These are phyloP conservation scores for Fraxinus platypoda DNA, from an alignment of 305 asterid species.

Conservation along the genomic window DNA sequence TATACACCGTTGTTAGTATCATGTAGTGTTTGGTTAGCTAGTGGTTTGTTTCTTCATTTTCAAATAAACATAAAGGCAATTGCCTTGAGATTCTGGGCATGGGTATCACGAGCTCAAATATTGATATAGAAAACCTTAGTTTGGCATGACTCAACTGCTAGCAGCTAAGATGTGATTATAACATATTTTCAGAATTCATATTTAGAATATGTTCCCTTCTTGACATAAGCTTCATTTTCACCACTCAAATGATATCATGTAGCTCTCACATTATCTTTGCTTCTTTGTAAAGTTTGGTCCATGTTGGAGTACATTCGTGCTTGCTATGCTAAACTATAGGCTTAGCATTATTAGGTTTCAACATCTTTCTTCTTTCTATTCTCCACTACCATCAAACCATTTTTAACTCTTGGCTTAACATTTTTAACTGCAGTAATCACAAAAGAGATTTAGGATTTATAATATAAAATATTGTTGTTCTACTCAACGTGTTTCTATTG, in stretches of 20 bases:
- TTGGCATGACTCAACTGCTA: neutral
- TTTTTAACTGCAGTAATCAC: neutral
- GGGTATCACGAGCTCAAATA: neutral
- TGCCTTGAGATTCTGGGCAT: neutral
- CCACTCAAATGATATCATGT: neutral
- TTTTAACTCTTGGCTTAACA: neutral
- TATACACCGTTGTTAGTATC: neutral
- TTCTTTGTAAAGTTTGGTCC: neutral
- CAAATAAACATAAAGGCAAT: neutral
- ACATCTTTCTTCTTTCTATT: neutral
- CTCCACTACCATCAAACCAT: neutral
- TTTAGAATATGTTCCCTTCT: neutral
- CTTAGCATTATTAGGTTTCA: neutral
- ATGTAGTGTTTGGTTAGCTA: neutral
- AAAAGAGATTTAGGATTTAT: neutral
- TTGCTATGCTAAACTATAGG: neutral
- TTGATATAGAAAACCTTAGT: neutral
- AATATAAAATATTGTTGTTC: neutral
- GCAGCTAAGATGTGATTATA: neutral
- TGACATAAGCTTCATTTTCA: neutral
- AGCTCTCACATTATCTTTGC: neutral
- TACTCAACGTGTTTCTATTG: neutral
- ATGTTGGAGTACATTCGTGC: neutral
- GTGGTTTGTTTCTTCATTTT: neutral
- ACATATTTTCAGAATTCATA: neutral